Conservation (phyloP, 306 rosid species). For the Ormosia semicastrata region DNA sequence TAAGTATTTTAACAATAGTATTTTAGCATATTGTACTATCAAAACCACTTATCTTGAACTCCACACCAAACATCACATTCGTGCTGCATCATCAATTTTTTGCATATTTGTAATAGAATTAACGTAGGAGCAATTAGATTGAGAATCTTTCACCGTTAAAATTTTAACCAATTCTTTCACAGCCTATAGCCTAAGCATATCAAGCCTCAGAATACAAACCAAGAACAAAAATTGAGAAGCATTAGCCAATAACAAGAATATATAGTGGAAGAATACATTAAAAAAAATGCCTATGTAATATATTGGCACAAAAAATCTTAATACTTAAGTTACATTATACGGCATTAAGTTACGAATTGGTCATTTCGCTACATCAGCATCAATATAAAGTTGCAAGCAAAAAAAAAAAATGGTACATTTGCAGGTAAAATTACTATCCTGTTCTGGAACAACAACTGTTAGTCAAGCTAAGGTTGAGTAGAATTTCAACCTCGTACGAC, state of each 20-base stretch:
- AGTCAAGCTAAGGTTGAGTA: neutral
- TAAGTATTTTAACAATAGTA: neutral
- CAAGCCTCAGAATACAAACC: neutral
- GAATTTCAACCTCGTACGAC: slow-evolving; percentile 9
- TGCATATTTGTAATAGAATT: neutral
- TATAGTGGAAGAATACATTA: too few species aligned
- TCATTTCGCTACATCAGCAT: neutral
- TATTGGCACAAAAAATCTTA: neutral
- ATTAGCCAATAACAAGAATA: neutral
- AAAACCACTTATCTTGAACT: neutral
- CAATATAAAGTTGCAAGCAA: neutral
- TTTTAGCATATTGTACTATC: neutral
- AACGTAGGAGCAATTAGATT: neutral
- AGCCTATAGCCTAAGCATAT: neutral
- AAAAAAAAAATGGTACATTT: neutral
- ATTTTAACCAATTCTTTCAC: neutral
- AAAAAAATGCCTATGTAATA: neutral
- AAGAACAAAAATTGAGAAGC: neutral
- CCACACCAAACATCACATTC: neutral
- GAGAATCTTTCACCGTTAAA: neutral
- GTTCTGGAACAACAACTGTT: neutral
- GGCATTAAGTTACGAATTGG: neutral
- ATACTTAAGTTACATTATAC: neutral
- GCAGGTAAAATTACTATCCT: neutral
- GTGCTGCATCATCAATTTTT: neutral